Evolutionary conservation across 2,329 filamentous ascomycete species (phyloP).

Genomic region (Lasiodiplodia sp.): DNA sequence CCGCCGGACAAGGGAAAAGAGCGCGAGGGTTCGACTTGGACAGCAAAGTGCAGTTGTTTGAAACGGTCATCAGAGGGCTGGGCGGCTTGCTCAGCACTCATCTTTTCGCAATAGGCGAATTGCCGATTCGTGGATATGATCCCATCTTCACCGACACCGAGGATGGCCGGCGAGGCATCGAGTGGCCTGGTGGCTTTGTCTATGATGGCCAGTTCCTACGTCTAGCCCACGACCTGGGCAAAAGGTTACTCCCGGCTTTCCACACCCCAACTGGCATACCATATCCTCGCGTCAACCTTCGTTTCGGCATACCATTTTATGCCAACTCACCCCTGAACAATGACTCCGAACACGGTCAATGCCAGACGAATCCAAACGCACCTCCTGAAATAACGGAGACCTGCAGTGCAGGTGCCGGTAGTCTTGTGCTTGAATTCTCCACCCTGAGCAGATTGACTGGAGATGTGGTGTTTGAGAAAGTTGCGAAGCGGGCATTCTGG

Average conservation of each 20-base stretch:
- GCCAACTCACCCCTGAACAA: slow-evolving; percentile 80
- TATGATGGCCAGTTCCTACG: slow-evolving; percentile 91
- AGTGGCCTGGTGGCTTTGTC: slow-evolving; percentile 77
- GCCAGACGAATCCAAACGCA: slow-evolving; percentile 52
- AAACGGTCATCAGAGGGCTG: slow-evolving; percentile 93
- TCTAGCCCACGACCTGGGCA: slow-evolving; percentile 84
- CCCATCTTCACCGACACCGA: slow-evolving; percentile 53
- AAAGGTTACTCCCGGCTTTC: slow-evolving; percentile 88
- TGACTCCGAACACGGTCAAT: slow-evolving; percentile 58
- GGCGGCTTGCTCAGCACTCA: slow-evolving; percentile 93
- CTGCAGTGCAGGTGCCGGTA: slow-evolving; percentile 96
- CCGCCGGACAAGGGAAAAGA: slow-evolving; percentile 73
- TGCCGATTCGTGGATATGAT: slow-evolving; percentile 83
- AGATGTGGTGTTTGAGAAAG: slow-evolving; percentile 84
- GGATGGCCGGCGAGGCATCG: slow-evolving; percentile 56
- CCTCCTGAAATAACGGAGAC: slow-evolving; percentile 86
- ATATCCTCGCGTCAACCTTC: slow-evolving; percentile 92
- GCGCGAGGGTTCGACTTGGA: slow-evolving; percentile 90
- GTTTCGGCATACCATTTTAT: slow-evolving; percentile 91
- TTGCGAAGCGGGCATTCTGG: slow-evolving; percentile 94
- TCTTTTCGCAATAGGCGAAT: slow-evolving; percentile 86
- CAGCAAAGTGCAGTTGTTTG: slow-evolving; percentile 98
- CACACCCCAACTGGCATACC: slow-evolving; percentile 90
- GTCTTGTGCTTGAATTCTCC: slow-evolving; percentile 90
- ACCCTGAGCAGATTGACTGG: slow-evolving; percentile 88